Percentiles rank a stretch among this genome's conserved stretches.
Evolutionary conservation across 1,284 basidiomycete species (phyloP).

Genomic region (Leucocoprinus gongylophorus): DNA sequence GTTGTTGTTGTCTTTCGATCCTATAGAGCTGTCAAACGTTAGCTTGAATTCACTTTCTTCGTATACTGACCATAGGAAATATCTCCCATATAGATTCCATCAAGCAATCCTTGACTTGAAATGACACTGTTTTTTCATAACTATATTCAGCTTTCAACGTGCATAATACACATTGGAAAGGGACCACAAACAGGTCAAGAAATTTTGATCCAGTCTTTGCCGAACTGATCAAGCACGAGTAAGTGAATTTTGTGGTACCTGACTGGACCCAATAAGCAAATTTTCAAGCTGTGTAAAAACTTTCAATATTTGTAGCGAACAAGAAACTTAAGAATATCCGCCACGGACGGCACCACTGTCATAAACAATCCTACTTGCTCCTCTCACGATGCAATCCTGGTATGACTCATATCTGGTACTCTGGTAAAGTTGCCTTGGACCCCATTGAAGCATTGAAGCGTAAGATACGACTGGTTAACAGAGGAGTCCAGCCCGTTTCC

Average conservation of each 20-base stretch:
- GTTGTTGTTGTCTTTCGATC: constrained; percentile 30
- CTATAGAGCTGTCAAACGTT: constrained; percentile 38
- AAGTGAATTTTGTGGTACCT: constrained; percentile 19
- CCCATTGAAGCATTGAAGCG: constrained; percentile 39
- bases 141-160: constrained; percentile 16
- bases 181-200: constrained; percentile 27
- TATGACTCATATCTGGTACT: constrained; percentile 35
- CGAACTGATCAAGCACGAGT: background rate
- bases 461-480: constrained; percentile 34
- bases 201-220: constrained; percentile 33
- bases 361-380: constrained; percentile 33
- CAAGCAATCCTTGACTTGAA: constrained; percentile 43
- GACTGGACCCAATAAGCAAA: constrained; percentile 30
- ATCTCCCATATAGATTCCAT: constrained; percentile 44
- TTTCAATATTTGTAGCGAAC: background rate
- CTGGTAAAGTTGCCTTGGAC: constrained; percentile 32
- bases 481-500: constrained; percentile 34
- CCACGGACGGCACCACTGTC: constrained; percentile 33
- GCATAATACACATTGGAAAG: background rate
- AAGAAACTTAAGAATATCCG: constrained; percentile 29
- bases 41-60: constrained; percentile 34
- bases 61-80: constrained; percentile 41
- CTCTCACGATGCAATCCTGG: constrained; percentile 34
- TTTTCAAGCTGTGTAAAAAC: constrained; percentile 20
- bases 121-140: constrained; percentile 32